Evolutionary conservation across 805 yeast species (phyloP).

Genomic region (Deakozyma indianensis): DNA sequence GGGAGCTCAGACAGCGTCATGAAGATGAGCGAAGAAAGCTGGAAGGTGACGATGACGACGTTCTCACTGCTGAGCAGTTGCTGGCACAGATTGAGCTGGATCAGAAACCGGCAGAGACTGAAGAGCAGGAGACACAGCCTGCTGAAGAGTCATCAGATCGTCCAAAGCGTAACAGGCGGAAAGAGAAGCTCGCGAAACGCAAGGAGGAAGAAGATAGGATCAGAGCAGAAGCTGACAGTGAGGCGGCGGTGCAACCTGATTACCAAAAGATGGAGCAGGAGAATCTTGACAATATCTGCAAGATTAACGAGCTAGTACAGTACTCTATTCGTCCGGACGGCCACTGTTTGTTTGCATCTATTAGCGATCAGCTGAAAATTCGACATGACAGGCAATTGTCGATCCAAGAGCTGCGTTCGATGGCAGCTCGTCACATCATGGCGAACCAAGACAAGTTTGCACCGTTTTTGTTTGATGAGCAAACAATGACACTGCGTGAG

Average conservation of each 20-base stretch:
- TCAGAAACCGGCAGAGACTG: constrained; percentile 14
- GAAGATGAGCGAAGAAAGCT: constrained; percentile 30
- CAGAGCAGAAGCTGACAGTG: constrained; percentile 52
- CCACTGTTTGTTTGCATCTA: constrained; percentile 79
- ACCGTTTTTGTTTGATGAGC: constrained; percentile 77
- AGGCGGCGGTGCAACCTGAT: constrained; percentile 55
- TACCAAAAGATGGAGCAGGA: constrained; percentile 58
- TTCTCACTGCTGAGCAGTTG: constrained; percentile 44
- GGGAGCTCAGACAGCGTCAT: constrained; percentile 35
- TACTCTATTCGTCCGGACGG: constrained; percentile 82
- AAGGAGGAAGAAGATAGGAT: constrained; percentile 52
- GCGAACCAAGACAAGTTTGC: constrained; percentile 51
- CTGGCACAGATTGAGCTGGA: constrained; percentile 43
- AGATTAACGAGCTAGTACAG: constrained; percentile 33
- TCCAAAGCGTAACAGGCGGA: constrained; percentile 61
- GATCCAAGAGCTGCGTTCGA: constrained; percentile 42
- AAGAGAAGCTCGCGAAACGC: constrained; percentile 66
- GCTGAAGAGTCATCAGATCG: constrained; percentile 17
- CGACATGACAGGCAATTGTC: constrained; percentile 31
- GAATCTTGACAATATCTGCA: constrained; percentile 41
- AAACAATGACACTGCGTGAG: constrained; percentile 46
- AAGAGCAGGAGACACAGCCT: constrained; percentile 5
- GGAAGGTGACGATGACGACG: constrained; percentile 14
- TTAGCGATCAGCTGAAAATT: constrained; percentile 55
- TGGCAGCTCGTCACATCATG: constrained; percentile 55